Base-by-base conservation (phyloP, 495 filamentous ascomycete species). In the Neurospora sp. region DNA sequence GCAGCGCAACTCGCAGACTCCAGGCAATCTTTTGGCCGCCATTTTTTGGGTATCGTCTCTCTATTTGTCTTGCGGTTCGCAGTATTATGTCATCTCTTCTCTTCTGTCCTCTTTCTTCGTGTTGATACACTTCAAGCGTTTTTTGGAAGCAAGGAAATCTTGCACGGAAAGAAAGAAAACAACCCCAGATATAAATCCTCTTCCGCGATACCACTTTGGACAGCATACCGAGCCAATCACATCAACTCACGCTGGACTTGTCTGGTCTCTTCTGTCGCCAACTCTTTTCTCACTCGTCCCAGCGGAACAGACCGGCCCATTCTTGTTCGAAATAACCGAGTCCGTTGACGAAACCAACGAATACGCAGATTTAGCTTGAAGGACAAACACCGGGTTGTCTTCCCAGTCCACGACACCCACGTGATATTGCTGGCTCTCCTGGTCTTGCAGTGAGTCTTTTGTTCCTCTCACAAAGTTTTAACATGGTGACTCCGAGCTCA, bases 11-110 rank as follows among this genome's bases (percentile, higher is more conserved):
- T 65, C 53, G 53, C 53, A 65, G 53, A 65, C 53, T 65, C 72
- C 77, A 71, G 70, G 71, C 73, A n/a, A 68, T 71, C 72, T 78
- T 78, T 78, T 78, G 77, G 76, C 73, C 77, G 53, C 53, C 53
- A 78, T 68, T 74, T 74, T 69, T 73, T 74, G 65, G 69, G 70
- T 78, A 78, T 77, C 69, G 68, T 74, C 73, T 75, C 20, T 74
- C 74, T 65, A 65, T 65, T 65, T 37, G 53, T 65, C 53, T 65
- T 65, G 53, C 53, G 27, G 53, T 35, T 65, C 77, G 22, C 76
- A 78, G 75, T 61, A 70, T 76, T 76, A 75, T 71, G 70, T 20
- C 76, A 76, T 77, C 73, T 74, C 74, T 76, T 78, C 53, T 65
- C 53, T 35, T 59, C 10, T 59, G 48, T 14, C 48, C 48, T 59